Percentiles rank a stretch among this genome's conserved stretches.
Conservation (phyloP, 441 rosid species). For the Hura crepitans region DNA sequence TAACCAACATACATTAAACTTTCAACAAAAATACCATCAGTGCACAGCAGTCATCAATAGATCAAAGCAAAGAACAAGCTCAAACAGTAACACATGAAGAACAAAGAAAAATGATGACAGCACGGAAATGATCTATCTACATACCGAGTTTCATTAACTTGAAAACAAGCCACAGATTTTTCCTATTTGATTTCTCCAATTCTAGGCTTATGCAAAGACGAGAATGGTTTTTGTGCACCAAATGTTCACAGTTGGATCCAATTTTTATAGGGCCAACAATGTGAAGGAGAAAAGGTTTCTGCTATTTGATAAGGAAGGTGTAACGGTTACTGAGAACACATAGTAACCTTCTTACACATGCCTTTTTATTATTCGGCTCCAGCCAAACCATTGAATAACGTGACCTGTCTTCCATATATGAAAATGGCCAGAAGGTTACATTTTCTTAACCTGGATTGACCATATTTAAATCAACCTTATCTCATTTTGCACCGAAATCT, state of each 20-base stretch:
- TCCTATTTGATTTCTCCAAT: conserved; percentile 13
- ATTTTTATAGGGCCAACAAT: conserved; percentile 8
- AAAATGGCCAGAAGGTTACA: background rate
- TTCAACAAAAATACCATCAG: background rate
- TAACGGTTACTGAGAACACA: conserved; percentile 13
- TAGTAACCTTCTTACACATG: conserved; percentile 12
- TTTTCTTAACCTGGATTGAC: conserved; percentile 12
- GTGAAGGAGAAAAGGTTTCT: conserved; percentile 7
- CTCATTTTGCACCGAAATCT: conserved; percentile 9
- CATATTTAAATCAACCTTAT: conserved; percentile 22
- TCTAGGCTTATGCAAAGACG: conserved; percentile 17
- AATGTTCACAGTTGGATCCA: background rate
- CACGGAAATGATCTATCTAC: background rate
- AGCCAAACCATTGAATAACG: conserved; percentile 19
- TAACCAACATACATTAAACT: background rate
- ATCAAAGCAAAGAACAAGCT: background rate
- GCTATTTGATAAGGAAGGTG: conserved; percentile 23
- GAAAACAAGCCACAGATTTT: conserved; percentile 13
- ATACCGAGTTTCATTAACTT: conserved; percentile 17
- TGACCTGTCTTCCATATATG: conserved; percentile 30
- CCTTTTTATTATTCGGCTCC: conserved; percentile 22
- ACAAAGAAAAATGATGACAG: background rate
- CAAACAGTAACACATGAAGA: background rate
- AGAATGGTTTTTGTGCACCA: background rate
- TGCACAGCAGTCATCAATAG: background rate